phyloP scores from a whole-genome alignment of 352 stramenopile species.

The Discostella stelligera region DNA sequence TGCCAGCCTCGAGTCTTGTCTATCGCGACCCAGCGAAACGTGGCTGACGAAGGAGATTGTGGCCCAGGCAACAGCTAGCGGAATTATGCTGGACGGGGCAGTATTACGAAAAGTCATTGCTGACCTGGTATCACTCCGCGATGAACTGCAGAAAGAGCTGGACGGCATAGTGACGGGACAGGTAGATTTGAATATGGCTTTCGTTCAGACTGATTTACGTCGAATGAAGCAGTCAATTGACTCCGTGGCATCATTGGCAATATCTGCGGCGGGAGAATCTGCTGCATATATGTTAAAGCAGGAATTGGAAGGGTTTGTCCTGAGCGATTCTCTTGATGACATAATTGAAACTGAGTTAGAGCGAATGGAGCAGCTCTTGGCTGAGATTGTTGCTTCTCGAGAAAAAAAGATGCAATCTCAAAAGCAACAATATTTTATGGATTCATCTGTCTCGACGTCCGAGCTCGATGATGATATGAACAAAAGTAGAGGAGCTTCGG shows the following conservation, averaged over 20 bases:
- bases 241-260: slow-evolving; percentile 23
- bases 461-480: background rate
- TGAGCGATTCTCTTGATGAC: slow-evolving; percentile 49
- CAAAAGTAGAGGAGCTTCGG: slow-evolving; percentile 1
- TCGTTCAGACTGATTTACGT: slow-evolving; percentile 30
- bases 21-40: slow-evolving; percentile 50
- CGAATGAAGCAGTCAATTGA: slow-evolving; percentile 48
- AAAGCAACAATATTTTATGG: slow-evolving; percentile 12
- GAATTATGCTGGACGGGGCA: slow-evolving; percentile 30
- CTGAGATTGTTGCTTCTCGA: slow-evolving; percentile 34
- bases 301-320: slow-evolving; percentile 42
- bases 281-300: slow-evolving; percentile 37
- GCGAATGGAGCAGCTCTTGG: slow-evolving; percentile 39
- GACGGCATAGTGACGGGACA: slow-evolving; percentile 15
- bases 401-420: slow-evolving; percentile 26
- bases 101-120: slow-evolving; percentile 53
- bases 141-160: slow-evolving; percentile 48
- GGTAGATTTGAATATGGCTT: slow-evolving; percentile 45
- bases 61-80: slow-evolving; percentile 26
- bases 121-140: slow-evolving; percentile 47
- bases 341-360: slow-evolving; percentile 47
- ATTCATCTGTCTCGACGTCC: slow-evolving; percentile 2
- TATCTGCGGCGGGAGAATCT: slow-evolving; percentile 30
- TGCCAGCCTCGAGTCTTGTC: slow-evolving; percentile 43
- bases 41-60: slow-evolving; percentile 55